Percentiles rank a stretch among this genome's conserved stretches.
Evolutionary conservation across 2,329 filamentous ascomycete species (phyloP).

Genomic region (Hypoxylon sp.): DNA sequence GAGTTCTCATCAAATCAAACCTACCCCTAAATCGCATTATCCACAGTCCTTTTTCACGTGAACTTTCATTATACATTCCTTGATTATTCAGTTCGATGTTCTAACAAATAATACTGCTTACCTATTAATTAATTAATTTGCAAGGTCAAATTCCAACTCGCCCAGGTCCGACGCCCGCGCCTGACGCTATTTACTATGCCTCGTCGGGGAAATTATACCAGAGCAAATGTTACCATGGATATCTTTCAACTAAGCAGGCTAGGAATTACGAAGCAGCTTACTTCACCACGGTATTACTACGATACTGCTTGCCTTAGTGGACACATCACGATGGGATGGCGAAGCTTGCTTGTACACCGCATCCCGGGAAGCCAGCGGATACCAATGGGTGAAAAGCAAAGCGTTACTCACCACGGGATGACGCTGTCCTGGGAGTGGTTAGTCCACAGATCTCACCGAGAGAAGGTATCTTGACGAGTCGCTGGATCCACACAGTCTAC

Average conservation of each 20-base stretch:
- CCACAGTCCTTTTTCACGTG: slow-evolving; percentile 8
- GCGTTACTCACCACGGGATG: background rate
- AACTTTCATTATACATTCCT: background rate
- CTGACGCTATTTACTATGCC: slow-evolving; percentile 1
- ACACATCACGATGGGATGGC: slow-evolving; percentile 22
- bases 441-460: slow-evolving; percentile 17
- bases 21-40: background rate
- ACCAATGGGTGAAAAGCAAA: slow-evolving; percentile 9
- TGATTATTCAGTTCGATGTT: slow-evolving; percentile 9
- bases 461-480: background rate
- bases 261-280: background rate
- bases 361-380: background rate
- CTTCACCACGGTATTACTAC: background rate
- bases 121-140: slow-evolving; percentile 15
- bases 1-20: slow-evolving; percentile 11
- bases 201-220: background rate
- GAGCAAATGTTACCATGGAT: slow-evolving; percentile 5
- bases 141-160: slow-evolving; percentile 14
- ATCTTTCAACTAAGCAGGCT: background rate
- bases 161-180: slow-evolving; percentile 6
- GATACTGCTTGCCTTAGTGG: slow-evolving; percentile 7
- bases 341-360: slow-evolving; percentile 24
- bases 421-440: background rate
- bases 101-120: background rate
- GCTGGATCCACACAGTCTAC: slow-evolving; percentile 7